Base-by-base conservation (phyloP, 257 asterid species). In the Perilla frutescens region DNA sequence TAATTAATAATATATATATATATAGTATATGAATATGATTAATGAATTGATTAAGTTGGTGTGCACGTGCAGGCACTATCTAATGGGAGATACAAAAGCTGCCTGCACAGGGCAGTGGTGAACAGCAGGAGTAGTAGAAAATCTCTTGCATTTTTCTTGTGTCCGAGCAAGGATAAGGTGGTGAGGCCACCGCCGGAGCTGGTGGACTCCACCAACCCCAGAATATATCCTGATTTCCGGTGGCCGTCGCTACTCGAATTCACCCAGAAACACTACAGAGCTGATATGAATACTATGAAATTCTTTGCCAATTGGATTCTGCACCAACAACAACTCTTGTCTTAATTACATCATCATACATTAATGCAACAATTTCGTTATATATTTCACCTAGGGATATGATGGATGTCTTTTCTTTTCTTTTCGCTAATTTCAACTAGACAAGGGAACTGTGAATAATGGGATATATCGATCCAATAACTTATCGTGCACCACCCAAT, bases 51-150 rank as follows among this genome's bases (percentile, higher is more conserved):
- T n/a, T n/a, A n/a, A n/a, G n/a, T n/a, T n/a, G n/a, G n/a, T n/a
- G n/a, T n/a, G n/a, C n/a, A n/a, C 0, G 0, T 50, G 43, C 89
- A 93, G 98, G 98, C 98, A 0, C 90, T 93, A 0, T 85, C 98
- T 1, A 93, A 93, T 67, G 98, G 96, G 84, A 84, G 87, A 67
- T 93, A 88, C 83, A 89, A 88, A 75, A 91, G 98, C 78, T 93
- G 98, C 65, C 70, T 93, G 73, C 98, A 93, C 79, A 79, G 98
- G 44, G 97, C 98, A 37, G 98, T 93, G 82, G 98, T 93, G 84
- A 93, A 93, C 89, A 88, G 66, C 80, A 77, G 7, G 77, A 81
- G 82, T 79, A 79, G 90, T 31, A 83, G 98, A 81, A 93, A 91
- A 76, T 93, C 98, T 3, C 87, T 93, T 0, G 98, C 98, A 6